phyloP scores from a whole-genome alignment of 352 stramenopile genomes.

The Peronospora tabacina region DNA sequence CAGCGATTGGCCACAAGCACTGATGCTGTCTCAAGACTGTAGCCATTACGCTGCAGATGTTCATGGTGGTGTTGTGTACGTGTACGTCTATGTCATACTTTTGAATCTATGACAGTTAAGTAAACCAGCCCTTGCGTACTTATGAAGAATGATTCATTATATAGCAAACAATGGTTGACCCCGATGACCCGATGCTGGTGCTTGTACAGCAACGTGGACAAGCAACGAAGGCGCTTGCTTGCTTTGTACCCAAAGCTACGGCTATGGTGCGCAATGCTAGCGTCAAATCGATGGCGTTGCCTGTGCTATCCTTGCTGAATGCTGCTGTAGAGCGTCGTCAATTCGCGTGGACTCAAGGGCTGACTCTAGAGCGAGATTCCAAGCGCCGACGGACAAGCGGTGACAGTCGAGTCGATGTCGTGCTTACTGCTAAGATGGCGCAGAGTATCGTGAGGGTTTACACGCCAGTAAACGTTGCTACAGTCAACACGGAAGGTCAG shows the following conservation, averaged over 20 bases:
- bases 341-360: constrained; percentile 9
- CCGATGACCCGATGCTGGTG: constrained; percentile 24
- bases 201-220: constrained; percentile 17
- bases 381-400: constrained; percentile 23
- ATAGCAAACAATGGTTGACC: constrained; percentile 12
- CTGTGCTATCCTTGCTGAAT: constrained; percentile 15
- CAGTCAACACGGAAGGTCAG: constrained; percentile 20
- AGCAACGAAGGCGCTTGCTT: constrained; percentile 12
- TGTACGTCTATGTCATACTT: not conserved
- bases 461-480: constrained; percentile 8
- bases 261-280: constrained; percentile 5
- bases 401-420: constrained; percentile 25
- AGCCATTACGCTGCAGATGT: constrained; percentile 7
- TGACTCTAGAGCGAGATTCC: constrained; percentile 7
- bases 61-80: constrained; percentile 8
- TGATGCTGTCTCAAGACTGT: constrained; percentile 5
- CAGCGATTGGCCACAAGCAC: not conserved
- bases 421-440: constrained; percentile 48
- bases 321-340: constrained; percentile 20
- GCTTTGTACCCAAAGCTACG: constrained; percentile 20
- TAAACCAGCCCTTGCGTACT: constrained; percentile 2
- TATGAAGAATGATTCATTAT: constrained; percentile 4
- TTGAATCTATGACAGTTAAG: constrained; percentile 7
- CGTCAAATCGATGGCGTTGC: not conserved
- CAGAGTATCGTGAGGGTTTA: constrained; percentile 62